Base-by-base conservation (phyloP, 2,329 filamentous ascomycete genomes). In the Raffaelea ambrosiae region DNA sequence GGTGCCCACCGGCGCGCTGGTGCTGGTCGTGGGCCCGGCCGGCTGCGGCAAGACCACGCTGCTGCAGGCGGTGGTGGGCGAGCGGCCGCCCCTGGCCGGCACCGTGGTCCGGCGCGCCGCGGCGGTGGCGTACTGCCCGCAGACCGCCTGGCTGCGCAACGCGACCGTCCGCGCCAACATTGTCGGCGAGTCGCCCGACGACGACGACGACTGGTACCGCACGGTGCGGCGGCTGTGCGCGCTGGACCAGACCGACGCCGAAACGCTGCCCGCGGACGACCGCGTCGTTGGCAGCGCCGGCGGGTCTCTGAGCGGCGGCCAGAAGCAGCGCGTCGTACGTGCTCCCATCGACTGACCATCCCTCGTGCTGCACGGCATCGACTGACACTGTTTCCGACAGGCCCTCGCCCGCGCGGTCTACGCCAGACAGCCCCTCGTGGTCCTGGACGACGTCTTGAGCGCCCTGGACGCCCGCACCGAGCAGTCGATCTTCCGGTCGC, bases 361-460 rank as follows among this genome's bases (percentile, higher is more conserved):
- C 1, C n/a, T 71, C 1, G 26, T 76, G 3, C 56, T 77, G 1
- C 72, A 77, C 48, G 71, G 76, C 45, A 56, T 65, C 0, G 3
- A 77, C 54, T 14, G 46, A 54, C 48, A 50, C 29, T 23, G 51
- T 19, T 40, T 40, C 35, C 44, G 41, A 9, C 35, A 16, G n/a
- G 31, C 47, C 51, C 51, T 50, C 57, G 41, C 73, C 4, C 61
- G 73, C 14, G 70, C 71, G 1, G 54, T 75, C 0, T 76, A 72
- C 48, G 60, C 66, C 1, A 53, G 60, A 9, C 58, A 54, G 4
- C 54, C 63, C 1, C 55, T 73, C 1, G n/a, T 71, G 1, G 26
- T 76, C 3, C 56, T 77, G 1, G 72, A 77, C 48, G 71, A 76
- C 44, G 56, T 65, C 0, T 66, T 75, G 35, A 71, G 70, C 44